Percentiles rank a stretch among this genome's conserved stretches.
phyloP scores from a whole-genome alignment of 1,139 yeast genomes.

The Sugiyamaella xylanicola region DNA sequence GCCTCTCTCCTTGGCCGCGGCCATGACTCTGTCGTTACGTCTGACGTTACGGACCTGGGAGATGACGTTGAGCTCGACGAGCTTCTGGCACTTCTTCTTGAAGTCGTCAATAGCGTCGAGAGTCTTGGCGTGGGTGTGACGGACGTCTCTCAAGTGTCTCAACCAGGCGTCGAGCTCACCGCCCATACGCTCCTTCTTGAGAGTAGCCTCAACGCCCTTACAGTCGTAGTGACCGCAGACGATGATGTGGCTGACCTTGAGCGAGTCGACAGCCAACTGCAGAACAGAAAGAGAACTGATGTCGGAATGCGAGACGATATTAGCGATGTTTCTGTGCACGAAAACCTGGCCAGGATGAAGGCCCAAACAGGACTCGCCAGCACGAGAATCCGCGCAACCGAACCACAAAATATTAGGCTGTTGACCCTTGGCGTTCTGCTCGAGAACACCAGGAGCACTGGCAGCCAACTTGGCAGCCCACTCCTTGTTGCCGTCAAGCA shows the following conservation, averaged over 20 bases:
- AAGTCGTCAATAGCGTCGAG: constrained; percentile 44
- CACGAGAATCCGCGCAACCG: constrained; percentile 94
- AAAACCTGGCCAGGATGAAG: constrained; percentile 87
- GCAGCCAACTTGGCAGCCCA: constrained; percentile 65
- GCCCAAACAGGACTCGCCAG: constrained; percentile 77
- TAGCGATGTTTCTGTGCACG: constrained; percentile 92
- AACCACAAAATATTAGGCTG: constrained; percentile 93
- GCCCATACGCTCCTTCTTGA: constrained; percentile 67
- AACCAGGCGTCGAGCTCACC: constrained; percentile 81
- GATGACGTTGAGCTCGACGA: constrained; percentile 79
- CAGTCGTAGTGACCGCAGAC: constrained; percentile 99
- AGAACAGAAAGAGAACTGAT: constrained; percentile 77
- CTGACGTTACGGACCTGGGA: constrained; percentile 58
- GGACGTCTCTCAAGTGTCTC: constrained; percentile 68
- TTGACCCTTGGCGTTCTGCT: constrained; percentile 80
- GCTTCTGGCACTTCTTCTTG: constrained; percentile 58
- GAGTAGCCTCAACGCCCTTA: constrained; percentile 92
- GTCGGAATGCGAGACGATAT: constrained; percentile 72
- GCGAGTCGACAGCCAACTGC: constrained; percentile 86
- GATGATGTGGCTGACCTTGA: constrained; percentile 78
- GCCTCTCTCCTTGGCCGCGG: constrained; percentile 70
- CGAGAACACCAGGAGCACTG: constrained; percentile 64
- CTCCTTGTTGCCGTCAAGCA: constrained; percentile 64
- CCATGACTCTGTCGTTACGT: constrained; percentile 73
- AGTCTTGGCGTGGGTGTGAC: constrained; percentile 55